Conservation (phyloP, 2,329 filamentous ascomycete species). For the Aureobasidium sp. region DNA sequence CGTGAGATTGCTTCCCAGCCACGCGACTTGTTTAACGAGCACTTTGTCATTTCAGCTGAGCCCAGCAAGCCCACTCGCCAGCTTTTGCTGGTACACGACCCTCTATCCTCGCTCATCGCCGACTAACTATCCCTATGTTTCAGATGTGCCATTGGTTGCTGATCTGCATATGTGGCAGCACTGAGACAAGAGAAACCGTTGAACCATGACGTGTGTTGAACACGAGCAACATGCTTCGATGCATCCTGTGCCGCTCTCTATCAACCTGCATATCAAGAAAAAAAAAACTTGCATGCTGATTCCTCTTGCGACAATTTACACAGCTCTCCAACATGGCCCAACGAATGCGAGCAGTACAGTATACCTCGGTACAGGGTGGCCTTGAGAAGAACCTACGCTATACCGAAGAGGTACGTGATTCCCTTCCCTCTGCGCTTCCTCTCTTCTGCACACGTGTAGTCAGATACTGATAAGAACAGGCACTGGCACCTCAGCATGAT, state of each 20-base stretch:
- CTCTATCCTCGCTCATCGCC: background rate
- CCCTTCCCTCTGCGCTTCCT: too few species aligned
- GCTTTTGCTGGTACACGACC: background rate
- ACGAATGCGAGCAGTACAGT: slow-evolving; percentile 27
- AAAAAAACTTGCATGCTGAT: background rate
- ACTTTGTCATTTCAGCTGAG: background rate
- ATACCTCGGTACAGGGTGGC: slow-evolving; percentile 23
- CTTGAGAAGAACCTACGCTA: slow-evolving; percentile 32
- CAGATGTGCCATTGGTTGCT: background rate
- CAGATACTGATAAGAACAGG: slow-evolving; percentile 10
- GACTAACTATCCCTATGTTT: background rate
- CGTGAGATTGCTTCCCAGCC: background rate
- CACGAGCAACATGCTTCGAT: background rate
- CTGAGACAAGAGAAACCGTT: slow-evolving; percentile 11
- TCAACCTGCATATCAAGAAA: slow-evolving; percentile 1
- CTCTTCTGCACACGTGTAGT: too few species aligned
- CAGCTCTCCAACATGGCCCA: background rate
- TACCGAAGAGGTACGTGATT: slow-evolving; percentile 13
- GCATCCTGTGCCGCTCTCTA: background rate
- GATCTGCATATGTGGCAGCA: background rate
- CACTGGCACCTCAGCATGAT: slow-evolving; percentile 20
- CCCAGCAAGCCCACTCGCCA: background rate
- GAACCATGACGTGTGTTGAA: slow-evolving; percentile 13
- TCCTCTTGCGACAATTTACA: background rate
- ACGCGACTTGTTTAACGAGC: background rate